phyloP scores from a whole-genome alignment of 2,329 filamentous ascomycete species.

The Penicillium sp. region DNA sequence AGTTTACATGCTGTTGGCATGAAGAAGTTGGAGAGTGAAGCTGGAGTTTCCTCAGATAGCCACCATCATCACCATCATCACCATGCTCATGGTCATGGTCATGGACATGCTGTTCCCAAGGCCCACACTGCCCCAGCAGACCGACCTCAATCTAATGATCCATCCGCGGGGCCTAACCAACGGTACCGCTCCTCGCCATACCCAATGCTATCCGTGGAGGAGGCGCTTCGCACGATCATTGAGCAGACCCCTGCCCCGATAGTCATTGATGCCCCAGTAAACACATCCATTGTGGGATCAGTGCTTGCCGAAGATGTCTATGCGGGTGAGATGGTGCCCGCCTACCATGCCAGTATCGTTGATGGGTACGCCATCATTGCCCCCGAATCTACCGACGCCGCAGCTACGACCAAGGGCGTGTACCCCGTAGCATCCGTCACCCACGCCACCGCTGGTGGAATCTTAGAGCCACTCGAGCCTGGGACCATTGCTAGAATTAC shows the following conservation, averaged over 20 bases:
- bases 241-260: constrained; percentile 67
- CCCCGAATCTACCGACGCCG: constrained; percentile 50
- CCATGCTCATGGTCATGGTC: constrained; percentile 60
- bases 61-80: constrained; percentile 47
- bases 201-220: constrained; percentile 82
- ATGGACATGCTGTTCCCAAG: constrained; percentile 63
- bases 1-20: constrained; percentile 76
- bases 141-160: constrained; percentile 59
- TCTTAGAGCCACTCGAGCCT: constrained; percentile 59
- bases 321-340: constrained; percentile 80
- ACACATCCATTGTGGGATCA: constrained; percentile 66
- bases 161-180: constrained; percentile 59
- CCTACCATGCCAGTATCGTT: constrained; percentile 92
- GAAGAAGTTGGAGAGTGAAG: constrained; percentile 79
- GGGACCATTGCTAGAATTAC: constrained; percentile 88
- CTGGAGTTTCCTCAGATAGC: constrained; percentile 56
- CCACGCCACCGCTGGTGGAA: constrained; percentile 74
- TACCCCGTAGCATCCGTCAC: constrained; percentile 87
- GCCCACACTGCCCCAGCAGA: constrained; percentile 69
- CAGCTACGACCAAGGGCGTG: constrained; percentile 65
- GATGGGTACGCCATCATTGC: constrained; percentile 88
- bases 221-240: constrained; percentile 73
- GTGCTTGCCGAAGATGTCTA: constrained; percentile 81
- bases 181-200: constrained; percentile 85
- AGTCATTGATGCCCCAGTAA: constrained; percentile 59